Conservation (phyloP, 2,329 filamentous ascomycete species). For the Ciborinia camelliae region DNA sequence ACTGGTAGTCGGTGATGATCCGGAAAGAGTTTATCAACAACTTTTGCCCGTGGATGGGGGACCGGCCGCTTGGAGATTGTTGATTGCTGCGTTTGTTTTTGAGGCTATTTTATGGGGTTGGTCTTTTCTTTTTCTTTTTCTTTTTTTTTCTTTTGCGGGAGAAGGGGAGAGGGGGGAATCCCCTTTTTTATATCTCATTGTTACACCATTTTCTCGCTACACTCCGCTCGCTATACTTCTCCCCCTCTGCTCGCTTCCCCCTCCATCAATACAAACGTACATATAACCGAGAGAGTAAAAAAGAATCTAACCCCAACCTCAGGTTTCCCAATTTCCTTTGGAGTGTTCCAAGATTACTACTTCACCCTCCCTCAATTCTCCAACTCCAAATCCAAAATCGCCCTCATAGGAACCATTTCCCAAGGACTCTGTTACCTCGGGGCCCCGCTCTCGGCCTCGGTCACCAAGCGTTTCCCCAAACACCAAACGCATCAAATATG, state of each 20-base stretch:
- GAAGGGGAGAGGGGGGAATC: too few relatives aligned
- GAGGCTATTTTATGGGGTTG: not conserved
- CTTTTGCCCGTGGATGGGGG: not conserved
- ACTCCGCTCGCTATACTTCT: not conserved
- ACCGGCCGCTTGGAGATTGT: not conserved
- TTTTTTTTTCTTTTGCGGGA: not conserved
- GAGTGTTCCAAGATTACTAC: constrained; percentile 15
- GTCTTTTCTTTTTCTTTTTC: not conserved
- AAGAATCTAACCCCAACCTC: not conserved
- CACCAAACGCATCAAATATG: not conserved
- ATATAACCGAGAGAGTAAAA: not conserved
- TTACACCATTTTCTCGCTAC: not conserved
- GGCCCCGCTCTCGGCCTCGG: not conserved
- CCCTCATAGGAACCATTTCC: constrained; percentile 7
- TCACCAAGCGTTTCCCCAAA: constrained; percentile 8
- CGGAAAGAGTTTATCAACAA: not conserved
- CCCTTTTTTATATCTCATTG: not conserved
- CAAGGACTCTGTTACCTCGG: constrained; percentile 5
- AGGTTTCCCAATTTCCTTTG: constrained; percentile 8
- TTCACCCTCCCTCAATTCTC: not conserved
- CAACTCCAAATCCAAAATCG: not conserved
- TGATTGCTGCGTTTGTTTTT: not conserved
- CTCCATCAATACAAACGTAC: not conserved
- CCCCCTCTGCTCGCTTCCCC: too few relatives aligned
- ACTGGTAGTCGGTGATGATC: not conserved